These are phyloP conservation scores for Daedaleopsis nitida DNA, from an alignment of 768 basidiomycete species.

Conservation along the genomic window DNA sequence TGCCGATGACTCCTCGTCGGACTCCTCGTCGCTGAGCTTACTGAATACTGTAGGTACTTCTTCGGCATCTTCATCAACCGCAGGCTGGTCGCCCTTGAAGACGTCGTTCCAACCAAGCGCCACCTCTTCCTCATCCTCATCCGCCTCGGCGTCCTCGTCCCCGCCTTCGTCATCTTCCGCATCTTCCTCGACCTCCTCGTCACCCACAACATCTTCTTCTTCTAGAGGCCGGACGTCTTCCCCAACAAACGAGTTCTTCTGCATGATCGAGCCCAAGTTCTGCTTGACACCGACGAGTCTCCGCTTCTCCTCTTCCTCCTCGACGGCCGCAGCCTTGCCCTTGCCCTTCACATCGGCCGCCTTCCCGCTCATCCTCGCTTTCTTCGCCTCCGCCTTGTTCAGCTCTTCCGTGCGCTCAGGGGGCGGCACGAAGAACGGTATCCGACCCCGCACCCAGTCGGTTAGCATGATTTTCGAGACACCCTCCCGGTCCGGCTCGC, in stretches of 20 bases:
- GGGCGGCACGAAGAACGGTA: conserved; percentile 94
- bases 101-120: conserved; percentile 87
- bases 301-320: conserved; percentile 31
- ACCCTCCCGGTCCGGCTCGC: conserved; percentile 90
- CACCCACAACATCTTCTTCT: conserved; percentile 34
- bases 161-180: conserved; percentile 38
- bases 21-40: conserved; percentile 20
- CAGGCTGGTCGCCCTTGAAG: conserved; percentile 53
- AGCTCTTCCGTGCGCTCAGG: conserved; percentile 79
- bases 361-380: conserved; percentile 41
- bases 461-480: conserved; percentile 94
- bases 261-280: conserved; percentile 83
- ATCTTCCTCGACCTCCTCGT: conserved; percentile 39
- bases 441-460: conserved; percentile 97
- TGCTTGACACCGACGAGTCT: conserved; percentile 74
- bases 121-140: conserved; percentile 77
- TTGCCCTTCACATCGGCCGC: conserved; percentile 57
- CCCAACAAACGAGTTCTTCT: conserved; percentile 83
- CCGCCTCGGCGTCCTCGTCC: conserved; percentile 33
- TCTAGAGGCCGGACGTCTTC: conserved; percentile 80
- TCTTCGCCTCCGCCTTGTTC: conserved; percentile 58
- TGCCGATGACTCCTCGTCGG: conserved; percentile 37
- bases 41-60: conserved; percentile 26
- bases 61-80: conserved; percentile 25
- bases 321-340: conserved; percentile 42